A percentile compares a stretch with the other conserved stretches of the same genome.
phyloP scores from a whole-genome alignment of 148 eudicot genomes.

The Silene uniflora region DNA sequence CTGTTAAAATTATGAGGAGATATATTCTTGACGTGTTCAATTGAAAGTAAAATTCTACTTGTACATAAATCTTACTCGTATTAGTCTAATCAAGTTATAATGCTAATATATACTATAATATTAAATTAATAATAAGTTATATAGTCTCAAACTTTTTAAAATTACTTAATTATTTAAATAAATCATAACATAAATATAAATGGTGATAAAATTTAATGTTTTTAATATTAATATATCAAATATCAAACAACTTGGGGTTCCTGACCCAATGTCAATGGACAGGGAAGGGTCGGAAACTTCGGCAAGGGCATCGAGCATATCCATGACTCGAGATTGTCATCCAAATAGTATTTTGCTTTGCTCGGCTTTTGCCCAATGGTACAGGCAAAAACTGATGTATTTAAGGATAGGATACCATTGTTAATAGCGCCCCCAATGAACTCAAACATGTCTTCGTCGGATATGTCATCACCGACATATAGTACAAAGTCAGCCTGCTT shows the following conservation, averaged over 20 bases:
- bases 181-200: too few relatives aligned
- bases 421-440: constrained; percentile 23
- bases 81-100: too few relatives aligned
- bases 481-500: constrained; percentile 30
- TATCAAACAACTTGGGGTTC: neutral
- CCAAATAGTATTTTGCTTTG: constrained; percentile 33
- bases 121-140: too few relatives aligned
- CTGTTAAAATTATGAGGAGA: too few relatives aligned
- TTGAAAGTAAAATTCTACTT: too few relatives aligned
- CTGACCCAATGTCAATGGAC: constrained; percentile 7
- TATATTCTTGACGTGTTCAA: too few relatives aligned
- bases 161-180: too few relatives aligned
- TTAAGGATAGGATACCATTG: constrained; percentile 23
- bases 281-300: constrained; percentile 25
- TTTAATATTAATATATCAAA: too few relatives aligned
- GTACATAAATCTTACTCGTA: too few relatives aligned
- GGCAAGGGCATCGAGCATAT: constrained; percentile 34
- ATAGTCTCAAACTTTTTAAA: too few relatives aligned
- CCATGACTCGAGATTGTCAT: constrained; percentile 28
- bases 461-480: constrained; percentile 31
- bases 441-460: constrained; percentile 39
- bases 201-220: too few relatives aligned
- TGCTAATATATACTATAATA: too few relatives aligned
- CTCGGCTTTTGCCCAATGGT: constrained; percentile 36
- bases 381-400: constrained; percentile 30